Conservation (phyloP, 352 stramenopile genomes). For the Phytophthora sp. region DNA sequence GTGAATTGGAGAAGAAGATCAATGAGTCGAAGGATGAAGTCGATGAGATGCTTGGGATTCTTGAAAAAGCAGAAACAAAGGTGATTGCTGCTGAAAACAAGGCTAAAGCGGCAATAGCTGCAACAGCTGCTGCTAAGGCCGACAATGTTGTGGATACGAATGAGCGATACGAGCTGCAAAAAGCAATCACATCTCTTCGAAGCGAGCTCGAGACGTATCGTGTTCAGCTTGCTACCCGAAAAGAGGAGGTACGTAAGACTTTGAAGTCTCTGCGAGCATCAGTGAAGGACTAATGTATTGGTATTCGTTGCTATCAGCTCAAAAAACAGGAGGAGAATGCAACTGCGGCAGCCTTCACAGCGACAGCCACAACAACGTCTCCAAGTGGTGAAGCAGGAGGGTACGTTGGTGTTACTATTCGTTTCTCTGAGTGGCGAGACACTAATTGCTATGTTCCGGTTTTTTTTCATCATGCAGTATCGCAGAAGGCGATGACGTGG, state of each 20-base stretch:
- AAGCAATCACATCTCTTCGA: slow-evolving; percentile 31
- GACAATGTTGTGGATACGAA: slow-evolving; percentile 14
- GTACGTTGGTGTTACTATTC: slow-evolving; percentile 13
- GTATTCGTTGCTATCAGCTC: slow-evolving; percentile 9
- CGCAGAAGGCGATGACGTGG: slow-evolving; percentile 18
- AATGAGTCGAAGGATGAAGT: slow-evolving; percentile 36
- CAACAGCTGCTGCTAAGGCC: slow-evolving; percentile 17
- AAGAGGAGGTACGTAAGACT: slow-evolving; percentile 28
- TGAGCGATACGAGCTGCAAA: slow-evolving; percentile 26
- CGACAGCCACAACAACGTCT: slow-evolving; percentile 4
- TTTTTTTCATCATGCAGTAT: slow-evolving; percentile 22
- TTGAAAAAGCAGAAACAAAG: slow-evolving; percentile 36
- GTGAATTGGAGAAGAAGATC: slow-evolving; percentile 18
- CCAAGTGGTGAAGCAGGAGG: slow-evolving; percentile 14
- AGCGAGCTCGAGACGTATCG: slow-evolving; percentile 30
- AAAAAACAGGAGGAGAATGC: slow-evolving; percentile 22
- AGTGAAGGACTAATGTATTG: slow-evolving; percentile 20
- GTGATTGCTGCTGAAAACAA: slow-evolving; percentile 36
- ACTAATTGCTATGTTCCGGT: background rate
- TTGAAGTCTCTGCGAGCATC: background rate
- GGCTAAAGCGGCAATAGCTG: slow-evolving; percentile 29
- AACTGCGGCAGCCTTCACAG: slow-evolving; percentile 2
- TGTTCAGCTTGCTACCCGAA: slow-evolving; percentile 14
- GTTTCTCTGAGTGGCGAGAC: background rate
- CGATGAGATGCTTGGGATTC: slow-evolving; percentile 35